phyloP scores from a whole-genome alignment of 1,139 yeast species.

The Blastobotrys raffinosifermentans region DNA sequence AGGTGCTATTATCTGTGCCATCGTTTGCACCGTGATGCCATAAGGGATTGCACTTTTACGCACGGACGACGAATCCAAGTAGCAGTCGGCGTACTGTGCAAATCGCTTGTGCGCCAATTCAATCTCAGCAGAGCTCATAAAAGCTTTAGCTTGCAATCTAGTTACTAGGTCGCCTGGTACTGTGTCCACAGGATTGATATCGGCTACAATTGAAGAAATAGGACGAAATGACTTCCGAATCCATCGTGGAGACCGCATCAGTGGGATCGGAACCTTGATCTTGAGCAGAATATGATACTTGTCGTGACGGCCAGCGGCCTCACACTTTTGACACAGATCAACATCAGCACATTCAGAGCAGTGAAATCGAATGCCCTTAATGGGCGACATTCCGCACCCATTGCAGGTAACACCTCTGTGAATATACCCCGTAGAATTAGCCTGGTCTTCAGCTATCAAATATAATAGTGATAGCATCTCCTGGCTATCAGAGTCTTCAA shows the following conservation, averaged over 20 bases:
- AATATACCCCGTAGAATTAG: slow-evolving; percentile 17
- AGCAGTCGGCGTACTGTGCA: slow-evolving; percentile 6
- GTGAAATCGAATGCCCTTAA: slow-evolving; percentile 27
- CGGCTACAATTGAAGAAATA: slow-evolving; percentile 2
- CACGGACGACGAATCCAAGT: not conserved
- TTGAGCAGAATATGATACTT: slow-evolving; percentile 22
- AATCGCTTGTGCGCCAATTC: slow-evolving; percentile 6
- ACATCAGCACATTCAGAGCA: slow-evolving; percentile 31
- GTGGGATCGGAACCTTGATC: slow-evolving; percentile 28
- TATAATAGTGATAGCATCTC: slow-evolving; percentile 21
- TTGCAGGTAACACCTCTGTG: slow-evolving; percentile 31
- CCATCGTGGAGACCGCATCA: slow-evolving; percentile 27
- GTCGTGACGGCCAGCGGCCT: slow-evolving; percentile 21
- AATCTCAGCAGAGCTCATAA: slow-evolving; percentile 1
- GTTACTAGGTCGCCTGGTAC: slow-evolving; percentile 6
- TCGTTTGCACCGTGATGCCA: slow-evolving; percentile 4
- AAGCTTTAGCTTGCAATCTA: not conserved
- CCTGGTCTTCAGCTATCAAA: slow-evolving; percentile 23
- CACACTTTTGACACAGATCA: slow-evolving; percentile 31
- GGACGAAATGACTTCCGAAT: slow-evolving; percentile 20
- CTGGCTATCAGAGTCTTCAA: slow-evolving; percentile 12
- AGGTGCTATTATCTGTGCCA: slow-evolving; percentile 9
- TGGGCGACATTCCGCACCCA: slow-evolving; percentile 29
- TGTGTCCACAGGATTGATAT: not conserved
- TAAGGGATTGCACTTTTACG: slow-evolving; percentile 5